Conservation (phyloP, 2,329 filamentous ascomycete genomes). For the Penicillium sp. region DNA sequence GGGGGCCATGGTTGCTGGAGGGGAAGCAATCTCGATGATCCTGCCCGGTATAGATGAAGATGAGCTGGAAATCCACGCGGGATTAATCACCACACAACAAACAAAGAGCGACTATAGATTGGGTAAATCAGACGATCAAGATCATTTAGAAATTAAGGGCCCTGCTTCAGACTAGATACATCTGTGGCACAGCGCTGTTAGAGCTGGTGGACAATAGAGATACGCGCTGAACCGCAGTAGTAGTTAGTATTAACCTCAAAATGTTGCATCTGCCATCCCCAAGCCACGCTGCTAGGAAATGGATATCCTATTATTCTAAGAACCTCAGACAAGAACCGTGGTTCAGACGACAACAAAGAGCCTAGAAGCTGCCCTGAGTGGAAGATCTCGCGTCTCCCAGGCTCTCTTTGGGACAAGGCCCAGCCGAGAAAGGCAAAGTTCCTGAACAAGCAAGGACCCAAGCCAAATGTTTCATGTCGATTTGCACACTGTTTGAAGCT, state of each 20-base stretch:
- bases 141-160: background rate
- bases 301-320: background rate
- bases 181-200: background rate
- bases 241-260: background rate
- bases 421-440: background rate
- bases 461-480: background rate
- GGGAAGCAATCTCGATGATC: background rate
- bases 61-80: too few relatives aligned
- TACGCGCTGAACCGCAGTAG: background rate
- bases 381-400: conserved; percentile 5
- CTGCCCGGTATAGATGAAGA: background rate
- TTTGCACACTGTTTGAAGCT: conserved; percentile 8
- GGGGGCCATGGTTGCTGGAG: background rate
- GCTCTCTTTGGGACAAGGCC: background rate
- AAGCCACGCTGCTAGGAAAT: background rate
- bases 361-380: background rate
- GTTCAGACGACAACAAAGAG: conserved; percentile 3
- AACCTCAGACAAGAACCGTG: background rate
- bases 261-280: too few relatives aligned
- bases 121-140: background rate
- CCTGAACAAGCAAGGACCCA: background rate
- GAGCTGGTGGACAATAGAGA: background rate
- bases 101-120: background rate
- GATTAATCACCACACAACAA: background rate
- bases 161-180: background rate